Evolutionary conservation across 2,329 filamentous ascomycete genomes (phyloP), one percentile per base, ranked within the genome.

Genomic region (Penicillium sp.): DNA sequence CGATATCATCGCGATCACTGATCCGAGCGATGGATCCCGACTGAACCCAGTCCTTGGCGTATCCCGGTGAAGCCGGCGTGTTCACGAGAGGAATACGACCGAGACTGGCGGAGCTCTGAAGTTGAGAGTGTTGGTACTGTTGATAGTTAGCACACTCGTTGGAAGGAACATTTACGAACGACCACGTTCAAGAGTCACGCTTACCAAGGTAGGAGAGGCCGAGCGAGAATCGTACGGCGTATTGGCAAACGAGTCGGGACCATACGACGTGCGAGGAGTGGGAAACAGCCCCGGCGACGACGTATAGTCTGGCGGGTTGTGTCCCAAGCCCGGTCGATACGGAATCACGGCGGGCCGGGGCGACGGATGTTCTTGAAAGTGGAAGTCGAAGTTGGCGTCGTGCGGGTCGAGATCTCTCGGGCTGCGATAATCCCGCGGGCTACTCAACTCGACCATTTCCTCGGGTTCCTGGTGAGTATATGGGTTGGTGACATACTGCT

Each of bases 11-110:
- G 28, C 75, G 73, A 28, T 73, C 69, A 52, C 73, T 70, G 19
- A 78, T 51, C 40, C 72, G 71, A 35, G 75, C 73, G 54, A 78
- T 76, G 0, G 73, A 73, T 13, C 76, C 75, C 10, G 73, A 70
- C 55, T 76, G 69, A 25, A 76, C 71, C 75, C 75, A 77, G 48
- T 77, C 75, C 52, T 71, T 72, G n/a, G 69, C 65, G 37, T 75
- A 72, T 16, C 69, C 64, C 4, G 72, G 72, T 7, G 73, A 70
- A 1, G 68, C 57, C 8, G 71, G 63, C 4, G 72, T 65, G 52
- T 66, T 71, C 30, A 78, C 73, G 19, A 78, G 69, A 16, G 73
- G 70, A 35, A 70, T 68, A 14, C 74, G 68, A 58, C 70, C 69
- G 14, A 76, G 68, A 60, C 70, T 75, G 52, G 75, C 71, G 49